Conservation (phyloP, 208 protist species). For the Angomonas deanei region DNA sequence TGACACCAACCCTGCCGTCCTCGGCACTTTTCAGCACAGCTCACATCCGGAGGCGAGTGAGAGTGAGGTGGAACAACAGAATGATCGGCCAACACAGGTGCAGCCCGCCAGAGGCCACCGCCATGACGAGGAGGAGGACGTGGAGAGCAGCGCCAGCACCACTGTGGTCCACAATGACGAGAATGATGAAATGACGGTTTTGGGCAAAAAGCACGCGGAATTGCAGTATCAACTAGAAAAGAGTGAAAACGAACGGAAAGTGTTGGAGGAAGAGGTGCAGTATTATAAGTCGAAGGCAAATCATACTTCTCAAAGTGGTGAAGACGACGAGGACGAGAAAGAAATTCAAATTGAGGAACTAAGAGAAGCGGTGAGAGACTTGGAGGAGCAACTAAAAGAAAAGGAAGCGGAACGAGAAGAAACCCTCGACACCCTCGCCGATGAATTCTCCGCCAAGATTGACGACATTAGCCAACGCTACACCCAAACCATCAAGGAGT, state of each 20-base stretch:
- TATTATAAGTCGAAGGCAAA: background rate
- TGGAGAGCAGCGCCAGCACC: background rate
- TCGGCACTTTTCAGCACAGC: no score
- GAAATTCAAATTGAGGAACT: slow-evolving; percentile 15
- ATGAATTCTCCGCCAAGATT: slow-evolving; percentile 25
- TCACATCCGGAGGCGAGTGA: no score
- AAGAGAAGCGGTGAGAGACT: slow-evolving; percentile 16
- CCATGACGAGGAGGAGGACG: background rate
- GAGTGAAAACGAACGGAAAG: background rate
- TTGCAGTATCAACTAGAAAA: background rate
- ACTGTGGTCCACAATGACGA: background rate
- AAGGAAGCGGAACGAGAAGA: slow-evolving; percentile 8
- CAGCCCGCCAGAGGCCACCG: no score
- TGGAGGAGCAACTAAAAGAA: slow-evolving; percentile 4
- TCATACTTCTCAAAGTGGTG: background rate
- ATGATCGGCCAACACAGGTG: background rate
- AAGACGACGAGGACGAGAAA: background rate
- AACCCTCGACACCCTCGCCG: slow-evolving; percentile 20
- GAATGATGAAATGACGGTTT: background rate
- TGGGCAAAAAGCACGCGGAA: background rate
- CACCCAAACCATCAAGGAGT: slow-evolving; percentile 14
- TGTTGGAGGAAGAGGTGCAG: background rate
- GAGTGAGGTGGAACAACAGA: background rate
- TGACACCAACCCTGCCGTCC: no score
- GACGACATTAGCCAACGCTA: slow-evolving; percentile 15